These are phyloP conservation scores for Boeremia lycopersici DNA, from an alignment of 2,329 filamentous ascomycete genomes.

Conservation along the genomic window DNA sequence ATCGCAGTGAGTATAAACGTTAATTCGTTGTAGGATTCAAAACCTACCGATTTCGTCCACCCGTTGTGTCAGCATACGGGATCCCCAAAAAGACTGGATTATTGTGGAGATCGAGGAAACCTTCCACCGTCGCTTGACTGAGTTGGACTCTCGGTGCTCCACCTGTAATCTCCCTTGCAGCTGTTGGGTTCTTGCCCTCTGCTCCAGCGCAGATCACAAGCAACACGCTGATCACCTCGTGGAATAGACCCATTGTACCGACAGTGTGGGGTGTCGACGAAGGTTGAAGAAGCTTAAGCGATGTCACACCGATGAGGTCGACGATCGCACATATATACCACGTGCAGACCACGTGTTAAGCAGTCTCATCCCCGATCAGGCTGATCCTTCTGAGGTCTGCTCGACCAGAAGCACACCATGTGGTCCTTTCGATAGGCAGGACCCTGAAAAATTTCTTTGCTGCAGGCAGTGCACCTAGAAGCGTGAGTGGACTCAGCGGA, in stretches of 20 bases:
- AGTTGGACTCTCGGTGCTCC: constrained; percentile 20
- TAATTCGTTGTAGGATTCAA: too few relatives aligned
- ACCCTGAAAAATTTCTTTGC: constrained; percentile 16
- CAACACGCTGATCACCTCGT: constrained; percentile 10
- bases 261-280: neutral
- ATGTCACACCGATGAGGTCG: neutral
- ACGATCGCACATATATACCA: constrained; percentile 12
- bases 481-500: neutral
- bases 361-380: neutral
- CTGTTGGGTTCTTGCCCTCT: constrained; percentile 17
- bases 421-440: constrained; percentile 1
- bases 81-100: constrained; percentile 33
- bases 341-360: constrained; percentile 10
- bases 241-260: constrained; percentile 7
- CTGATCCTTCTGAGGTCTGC: constrained; percentile 1
- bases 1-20: neutral
- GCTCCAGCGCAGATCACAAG: constrained; percentile 7
- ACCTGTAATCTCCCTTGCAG: constrained; percentile 10
- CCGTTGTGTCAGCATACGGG: constrained; percentile 33
- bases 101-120: constrained; percentile 25
- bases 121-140: constrained; percentile 23
- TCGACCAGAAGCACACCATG: constrained; percentile 12
- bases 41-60: constrained; percentile 29
- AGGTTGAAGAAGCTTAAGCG: constrained; percentile 2
- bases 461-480: neutral